These are phyloP conservation scores for Talaromyces pinophilus DNA, from an alignment of 2,329 filamentous ascomycete genomes.

Conservation along the genomic window DNA sequence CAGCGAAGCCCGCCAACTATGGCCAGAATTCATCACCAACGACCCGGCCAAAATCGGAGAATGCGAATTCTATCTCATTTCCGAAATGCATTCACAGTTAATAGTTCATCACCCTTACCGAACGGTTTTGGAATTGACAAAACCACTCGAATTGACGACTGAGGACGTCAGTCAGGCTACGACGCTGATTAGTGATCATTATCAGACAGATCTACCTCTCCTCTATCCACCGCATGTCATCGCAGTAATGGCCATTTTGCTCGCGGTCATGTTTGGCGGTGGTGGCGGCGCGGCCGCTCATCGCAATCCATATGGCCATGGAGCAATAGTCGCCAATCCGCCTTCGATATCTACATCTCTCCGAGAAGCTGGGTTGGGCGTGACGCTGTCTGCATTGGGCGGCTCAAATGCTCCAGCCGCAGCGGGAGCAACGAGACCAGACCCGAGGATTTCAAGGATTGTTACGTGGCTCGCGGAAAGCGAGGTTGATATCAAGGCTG, in stretches of 20 bases:
- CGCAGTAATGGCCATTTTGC: constrained; percentile 80
- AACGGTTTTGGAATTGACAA: constrained; percentile 70
- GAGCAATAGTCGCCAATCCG: constrained; percentile 30
- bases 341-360: constrained; percentile 38
- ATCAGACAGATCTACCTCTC: constrained; percentile 86
- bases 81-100: constrained; percentile 84
- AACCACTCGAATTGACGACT: constrained; percentile 68
- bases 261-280: constrained; percentile 79
- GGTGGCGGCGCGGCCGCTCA: constrained; percentile 42
- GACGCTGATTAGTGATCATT: constrained; percentile 87
- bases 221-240: constrained; percentile 83
- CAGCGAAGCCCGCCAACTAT: constrained; percentile 79
- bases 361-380: constrained; percentile 39
- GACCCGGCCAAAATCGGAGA: constrained; percentile 86
- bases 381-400: constrained; percentile 36
- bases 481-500: constrained; percentile 76
- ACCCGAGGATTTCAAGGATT: constrained; percentile 60
- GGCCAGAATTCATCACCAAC: constrained; percentile 74
- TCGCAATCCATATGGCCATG: constrained; percentile 29
- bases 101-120: constrained; percentile 91
- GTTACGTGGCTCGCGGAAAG: constrained; percentile 84
- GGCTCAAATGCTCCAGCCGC: constrained; percentile 22
- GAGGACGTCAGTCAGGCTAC: constrained; percentile 78
- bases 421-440: constrained; percentile 30
- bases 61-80: constrained; percentile 90